Evolutionary conservation across 2,329 filamentous ascomycete species (phyloP).

Genomic region (Diplodia intermedia): DNA sequence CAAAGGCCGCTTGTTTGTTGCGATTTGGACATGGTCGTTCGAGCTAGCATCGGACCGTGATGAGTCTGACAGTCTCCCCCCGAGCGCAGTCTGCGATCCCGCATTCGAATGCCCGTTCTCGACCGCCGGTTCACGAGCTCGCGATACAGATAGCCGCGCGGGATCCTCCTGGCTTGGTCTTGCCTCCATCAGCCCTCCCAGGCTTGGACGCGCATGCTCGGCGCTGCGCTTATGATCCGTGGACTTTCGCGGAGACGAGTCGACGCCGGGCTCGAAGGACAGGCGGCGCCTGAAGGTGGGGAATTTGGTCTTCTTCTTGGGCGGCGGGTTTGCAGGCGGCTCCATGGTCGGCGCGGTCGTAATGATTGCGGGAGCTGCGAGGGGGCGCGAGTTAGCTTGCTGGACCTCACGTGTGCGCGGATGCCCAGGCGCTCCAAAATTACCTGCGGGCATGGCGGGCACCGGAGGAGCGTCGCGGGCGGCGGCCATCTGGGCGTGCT

Average conservation of each 20-base stretch:
- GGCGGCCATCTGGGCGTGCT: constrained; percentile 63
- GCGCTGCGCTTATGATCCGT: constrained; percentile 44
- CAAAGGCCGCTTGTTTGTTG: constrained; percentile 43
- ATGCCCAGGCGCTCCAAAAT: constrained; percentile 31
- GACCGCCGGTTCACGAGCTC: constrained; percentile 55
- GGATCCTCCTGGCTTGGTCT: constrained; percentile 44
- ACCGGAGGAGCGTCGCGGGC: constrained; percentile 56
- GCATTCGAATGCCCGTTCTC: constrained; percentile 64
- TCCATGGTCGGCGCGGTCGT: constrained; percentile 83
- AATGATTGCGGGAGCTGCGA: constrained; percentile 72
- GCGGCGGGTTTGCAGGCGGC: constrained; percentile 35
- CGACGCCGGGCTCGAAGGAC: constrained; percentile 45
- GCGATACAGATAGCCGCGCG: constrained; percentile 67
- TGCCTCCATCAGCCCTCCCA: constrained; percentile 13
- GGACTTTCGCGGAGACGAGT: constrained; percentile 41
- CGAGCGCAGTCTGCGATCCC: constrained; percentile 16
- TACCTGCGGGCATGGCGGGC: constrained; percentile 49
- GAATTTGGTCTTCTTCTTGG: constrained; percentile 44
- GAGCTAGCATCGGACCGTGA: constrained; percentile 88
- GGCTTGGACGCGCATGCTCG: constrained; percentile 24
- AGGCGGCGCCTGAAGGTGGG: constrained; percentile 46
- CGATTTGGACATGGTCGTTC: constrained; percentile 53
- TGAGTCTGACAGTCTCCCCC: constrained; percentile 72
- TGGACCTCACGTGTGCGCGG: constrained; percentile 25
- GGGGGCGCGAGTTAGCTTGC: constrained; percentile 39